These are phyloP conservation scores for Fusarium torreyae DNA, from an alignment of 2,329 filamentous ascomycete species.

Conservation along the genomic window DNA sequence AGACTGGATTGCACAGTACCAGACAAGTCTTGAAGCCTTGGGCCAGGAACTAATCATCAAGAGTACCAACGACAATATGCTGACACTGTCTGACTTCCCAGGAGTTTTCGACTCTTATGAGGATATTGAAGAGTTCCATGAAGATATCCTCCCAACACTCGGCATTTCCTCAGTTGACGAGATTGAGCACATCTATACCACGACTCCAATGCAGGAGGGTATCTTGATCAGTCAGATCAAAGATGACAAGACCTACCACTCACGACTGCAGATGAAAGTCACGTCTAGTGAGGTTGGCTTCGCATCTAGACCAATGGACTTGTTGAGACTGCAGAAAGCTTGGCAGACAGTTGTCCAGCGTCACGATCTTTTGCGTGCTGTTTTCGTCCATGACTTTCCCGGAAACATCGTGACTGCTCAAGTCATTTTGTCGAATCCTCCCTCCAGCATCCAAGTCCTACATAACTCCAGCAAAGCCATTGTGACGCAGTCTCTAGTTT, in stretches of 20 bases:
- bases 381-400: not conserved
- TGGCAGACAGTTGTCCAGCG: slow-evolving; percentile 3
- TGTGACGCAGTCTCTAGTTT: not conserved
- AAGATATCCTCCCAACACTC: not conserved
- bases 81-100: slow-evolving; percentile 13
- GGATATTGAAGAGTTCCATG: slow-evolving; percentile 8
- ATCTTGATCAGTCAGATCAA: slow-evolving; percentile 14
- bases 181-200: slow-evolving; percentile 5
- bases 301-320: not conserved
- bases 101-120: slow-evolving; percentile 11
- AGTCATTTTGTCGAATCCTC: not conserved
- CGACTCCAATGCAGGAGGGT: slow-evolving; percentile 3
- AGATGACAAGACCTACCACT: slow-evolving; percentile 3
- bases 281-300: too few relatives aligned
- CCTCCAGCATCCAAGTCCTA: not conserved
- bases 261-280: slow-evolving; percentile 4
- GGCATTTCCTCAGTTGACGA: not conserved
- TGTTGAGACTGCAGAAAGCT: slow-evolving; percentile 1
- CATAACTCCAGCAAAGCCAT: not conserved
- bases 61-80: not conserved
- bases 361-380: not conserved
- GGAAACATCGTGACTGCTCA: not conserved
- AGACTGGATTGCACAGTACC: slow-evolving; percentile 5
- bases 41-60: not conserved
- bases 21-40: slow-evolving; percentile 1